Conservation (phyloP, 768 basidiomycete species). For the Boletus rubroflammeus region DNA sequence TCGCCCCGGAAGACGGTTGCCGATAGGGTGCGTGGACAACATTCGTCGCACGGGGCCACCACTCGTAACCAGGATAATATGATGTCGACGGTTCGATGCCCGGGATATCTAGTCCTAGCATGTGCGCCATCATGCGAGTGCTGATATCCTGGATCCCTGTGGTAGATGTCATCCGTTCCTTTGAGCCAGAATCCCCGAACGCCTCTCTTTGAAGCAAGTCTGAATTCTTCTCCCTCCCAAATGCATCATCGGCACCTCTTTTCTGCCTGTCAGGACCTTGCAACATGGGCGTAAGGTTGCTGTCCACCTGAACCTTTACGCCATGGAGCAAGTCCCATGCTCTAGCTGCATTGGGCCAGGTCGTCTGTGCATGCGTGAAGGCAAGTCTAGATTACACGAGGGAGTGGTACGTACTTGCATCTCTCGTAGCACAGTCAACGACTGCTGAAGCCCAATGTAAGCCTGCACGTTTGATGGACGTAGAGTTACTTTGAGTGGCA, state of each 20-base stretch:
- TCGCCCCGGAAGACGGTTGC: conserved; percentile 3
- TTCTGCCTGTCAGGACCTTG: conserved; percentile 48
- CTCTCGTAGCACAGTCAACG: conserved; percentile 57
- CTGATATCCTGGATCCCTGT: conserved; percentile 59
- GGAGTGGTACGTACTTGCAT: conserved; percentile 51
- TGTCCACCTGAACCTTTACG: conserved; percentile 53
- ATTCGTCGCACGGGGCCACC: conserved; percentile 51
- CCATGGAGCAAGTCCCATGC: conserved; percentile 67
- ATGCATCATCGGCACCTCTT: conserved; percentile 59
- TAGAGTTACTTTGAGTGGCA: conserved; percentile 51
- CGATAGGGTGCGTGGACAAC: conserved; percentile 14
- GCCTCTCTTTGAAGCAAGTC: conserved; percentile 44
- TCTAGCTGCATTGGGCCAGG: conserved; percentile 70
- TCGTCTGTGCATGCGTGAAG: conserved; percentile 38
- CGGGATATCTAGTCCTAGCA: conserved; percentile 64
- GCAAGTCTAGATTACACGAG: conserved; percentile 1
- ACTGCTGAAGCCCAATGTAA: conserved; percentile 60
- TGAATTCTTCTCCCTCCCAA: conserved; percentile 51
- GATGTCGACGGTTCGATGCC: conserved; percentile 56
- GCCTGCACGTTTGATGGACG: conserved; percentile 71
- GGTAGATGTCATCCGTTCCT: conserved; percentile 21
- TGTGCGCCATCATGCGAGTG: conserved; percentile 67
- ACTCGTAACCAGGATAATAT: conserved; percentile 52
- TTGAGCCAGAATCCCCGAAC: conserved; percentile 29
- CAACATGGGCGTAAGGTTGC: conserved; percentile 34